These are phyloP conservation scores for Penstemon newberryi DNA, from an alignment of 257 asterid species.

Conservation along the genomic window DNA sequence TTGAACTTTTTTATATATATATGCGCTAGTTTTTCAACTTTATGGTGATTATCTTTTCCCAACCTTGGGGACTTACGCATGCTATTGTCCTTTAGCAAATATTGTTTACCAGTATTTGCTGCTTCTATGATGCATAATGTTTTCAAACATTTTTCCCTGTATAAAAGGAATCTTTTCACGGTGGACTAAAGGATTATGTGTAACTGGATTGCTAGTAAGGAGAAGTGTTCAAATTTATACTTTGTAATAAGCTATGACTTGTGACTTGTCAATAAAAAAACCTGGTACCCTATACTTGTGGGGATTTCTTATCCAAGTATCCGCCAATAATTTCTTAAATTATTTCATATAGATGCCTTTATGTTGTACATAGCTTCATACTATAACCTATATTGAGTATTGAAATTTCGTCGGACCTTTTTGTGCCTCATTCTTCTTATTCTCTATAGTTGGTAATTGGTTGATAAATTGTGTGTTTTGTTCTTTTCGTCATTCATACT, in stretches of 20 bases:
- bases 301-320: background rate
- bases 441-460: background rate
- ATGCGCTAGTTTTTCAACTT: background rate
- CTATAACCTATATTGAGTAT: too few relatives aligned
- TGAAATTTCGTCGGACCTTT: background rate
- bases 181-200: too few relatives aligned
- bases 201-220: too few relatives aligned
- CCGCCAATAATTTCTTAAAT: background rate
- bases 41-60: background rate
- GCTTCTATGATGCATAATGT: background rate
- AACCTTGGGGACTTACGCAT: background rate
- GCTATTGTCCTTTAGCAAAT: slow-evolving; percentile 5
- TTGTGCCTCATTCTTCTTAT: slow-evolving; percentile 4
- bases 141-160: too few relatives aligned
- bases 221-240: too few relatives aligned
- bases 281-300: too few relatives aligned
- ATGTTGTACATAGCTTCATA: background rate
- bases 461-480: background rate
- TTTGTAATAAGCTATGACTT: too few relatives aligned
- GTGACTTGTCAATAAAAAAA: too few relatives aligned
- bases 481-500: slow-evolving; percentile 2
- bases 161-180: too few relatives aligned
- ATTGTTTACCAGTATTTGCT: background rate
- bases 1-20: background rate
- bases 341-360: background rate